Conservation (phyloP, 2,329 filamentous ascomycete species). For the Phialophora verrucosa region DNA sequence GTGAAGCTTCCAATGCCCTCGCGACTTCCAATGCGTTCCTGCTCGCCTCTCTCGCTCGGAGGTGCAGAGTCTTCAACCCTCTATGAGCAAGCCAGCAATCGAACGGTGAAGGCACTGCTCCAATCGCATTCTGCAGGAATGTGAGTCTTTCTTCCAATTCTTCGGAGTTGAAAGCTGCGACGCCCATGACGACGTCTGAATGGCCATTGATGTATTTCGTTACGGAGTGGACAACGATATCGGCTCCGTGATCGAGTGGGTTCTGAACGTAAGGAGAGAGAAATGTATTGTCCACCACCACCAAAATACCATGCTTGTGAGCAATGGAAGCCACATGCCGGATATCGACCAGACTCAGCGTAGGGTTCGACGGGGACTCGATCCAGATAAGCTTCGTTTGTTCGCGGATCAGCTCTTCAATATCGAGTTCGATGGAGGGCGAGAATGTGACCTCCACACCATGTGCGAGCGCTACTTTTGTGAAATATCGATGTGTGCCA, state of each 20-base stretch:
- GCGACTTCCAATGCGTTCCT: conserved; percentile 81
- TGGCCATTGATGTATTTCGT: conserved; percentile 99
- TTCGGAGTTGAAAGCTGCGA: conserved; percentile 91
- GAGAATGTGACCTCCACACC: conserved; percentile 95
- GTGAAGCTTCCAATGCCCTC: conserved; percentile 74
- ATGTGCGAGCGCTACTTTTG: conserved; percentile 92
- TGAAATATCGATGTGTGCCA: conserved; percentile 98
- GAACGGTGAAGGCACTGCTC: conserved; percentile 90
- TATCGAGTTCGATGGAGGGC: conserved; percentile 86
- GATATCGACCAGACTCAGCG: conserved; percentile 90
- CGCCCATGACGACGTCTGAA: conserved; percentile 94
- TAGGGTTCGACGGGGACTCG: conserved; percentile 93
- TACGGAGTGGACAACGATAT: conserved; percentile 95
- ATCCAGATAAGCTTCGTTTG: conserved; percentile 98
- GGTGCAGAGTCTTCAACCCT: conserved; percentile 93
- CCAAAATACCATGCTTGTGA: conserved; percentile 84
- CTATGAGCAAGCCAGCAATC: conserved; percentile 98
- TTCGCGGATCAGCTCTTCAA: conserved; percentile 77
- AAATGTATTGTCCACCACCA: conserved; percentile 99
- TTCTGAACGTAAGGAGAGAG: conserved; percentile 96
- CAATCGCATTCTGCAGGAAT: conserved; percentile 97
- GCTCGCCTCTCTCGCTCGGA: conserved; percentile 84
- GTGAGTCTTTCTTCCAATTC: conserved; percentile 75
- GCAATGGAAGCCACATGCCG: conserved; percentile 80
- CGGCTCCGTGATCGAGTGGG: conserved; percentile 90